phyloP scores from a whole-genome alignment of 352 stramenopile species.

The Thraustochytrium sp. region DNA sequence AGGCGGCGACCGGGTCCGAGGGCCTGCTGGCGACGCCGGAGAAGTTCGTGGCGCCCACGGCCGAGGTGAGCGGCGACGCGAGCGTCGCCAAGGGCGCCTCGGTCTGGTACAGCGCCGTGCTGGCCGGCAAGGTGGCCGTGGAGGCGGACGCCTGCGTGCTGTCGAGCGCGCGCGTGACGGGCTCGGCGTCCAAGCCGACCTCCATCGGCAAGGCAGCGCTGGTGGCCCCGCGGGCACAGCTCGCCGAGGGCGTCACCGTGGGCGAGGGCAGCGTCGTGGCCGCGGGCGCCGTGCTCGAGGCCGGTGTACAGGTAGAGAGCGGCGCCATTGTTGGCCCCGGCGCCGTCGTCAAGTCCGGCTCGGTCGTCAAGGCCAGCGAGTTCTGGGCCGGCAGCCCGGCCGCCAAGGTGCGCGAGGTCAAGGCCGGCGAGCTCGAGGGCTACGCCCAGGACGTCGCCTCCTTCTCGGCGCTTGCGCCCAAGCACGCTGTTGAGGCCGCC shows the following conservation, averaged over 20 bases:
- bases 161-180: neutral
- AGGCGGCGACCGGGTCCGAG: neutral
- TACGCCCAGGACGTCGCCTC: neutral
- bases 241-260: neutral
- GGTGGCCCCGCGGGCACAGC: neutral
- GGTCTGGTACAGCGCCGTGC: conserved; percentile 8
- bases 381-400: conserved; percentile 31
- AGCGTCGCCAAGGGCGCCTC: neutral
- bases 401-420: neutral
- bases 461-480: neutral
- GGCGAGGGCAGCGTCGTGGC: conserved; percentile 22
- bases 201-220: neutral
- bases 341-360: neutral
- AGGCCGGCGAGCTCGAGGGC: neutral
- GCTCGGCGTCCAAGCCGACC: neutral
- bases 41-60: neutral
- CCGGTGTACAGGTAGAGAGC: neutral
- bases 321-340: conserved; percentile 12
- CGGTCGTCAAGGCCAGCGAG: neutral
- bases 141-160: neutral
- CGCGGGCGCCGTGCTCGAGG: neutral
- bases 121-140: neutral
- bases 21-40: neutral
- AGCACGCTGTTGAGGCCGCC: neutral
- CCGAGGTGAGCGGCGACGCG: neutral